Conservation (phyloP, 2,329 filamentous ascomycete genomes). For the Fusarium protoensiforme region DNA sequence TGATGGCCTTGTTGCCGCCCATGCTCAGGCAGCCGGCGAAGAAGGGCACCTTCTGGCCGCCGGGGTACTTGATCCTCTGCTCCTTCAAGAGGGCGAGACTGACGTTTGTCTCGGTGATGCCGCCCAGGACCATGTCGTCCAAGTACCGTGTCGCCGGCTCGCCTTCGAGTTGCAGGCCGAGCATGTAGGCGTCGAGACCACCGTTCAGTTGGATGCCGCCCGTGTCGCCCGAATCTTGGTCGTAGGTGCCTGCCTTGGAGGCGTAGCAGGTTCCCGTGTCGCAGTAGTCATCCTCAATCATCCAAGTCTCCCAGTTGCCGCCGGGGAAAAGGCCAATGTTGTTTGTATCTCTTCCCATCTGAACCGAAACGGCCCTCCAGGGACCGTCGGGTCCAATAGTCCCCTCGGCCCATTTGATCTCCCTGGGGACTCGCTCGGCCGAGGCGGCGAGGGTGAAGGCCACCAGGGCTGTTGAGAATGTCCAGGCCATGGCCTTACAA, state of each 20-base stretch:
- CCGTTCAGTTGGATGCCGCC: not conserved
- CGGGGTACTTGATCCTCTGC: not conserved
- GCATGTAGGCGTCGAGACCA: not conserved
- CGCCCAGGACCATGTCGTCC: not conserved
- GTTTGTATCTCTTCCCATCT: not conserved
- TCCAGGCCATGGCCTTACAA: not conserved
- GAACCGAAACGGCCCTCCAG: not conserved
- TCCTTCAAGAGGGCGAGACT: not conserved
- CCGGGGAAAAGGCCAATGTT: not conserved
- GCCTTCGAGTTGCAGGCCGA: not conserved
- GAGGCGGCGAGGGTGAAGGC: not conserved
- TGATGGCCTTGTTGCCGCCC: not conserved
- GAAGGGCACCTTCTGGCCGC: not conserved
- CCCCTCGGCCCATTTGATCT: not conserved
- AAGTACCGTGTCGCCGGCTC: not conserved
- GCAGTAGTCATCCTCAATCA: not conserved
- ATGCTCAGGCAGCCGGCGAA: not conserved
- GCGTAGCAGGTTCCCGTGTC: not conserved
- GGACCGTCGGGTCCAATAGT: not conserved
- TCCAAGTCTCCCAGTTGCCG: not conserved
- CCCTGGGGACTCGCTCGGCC: not conserved
- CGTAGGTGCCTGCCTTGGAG: not conserved
- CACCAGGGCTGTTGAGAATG: not conserved
- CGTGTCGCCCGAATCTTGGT: not conserved
- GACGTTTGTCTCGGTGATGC: not conserved